Conservation (phyloP, 306 rosid genomes). For the Spatholobus suberectus region DNA sequence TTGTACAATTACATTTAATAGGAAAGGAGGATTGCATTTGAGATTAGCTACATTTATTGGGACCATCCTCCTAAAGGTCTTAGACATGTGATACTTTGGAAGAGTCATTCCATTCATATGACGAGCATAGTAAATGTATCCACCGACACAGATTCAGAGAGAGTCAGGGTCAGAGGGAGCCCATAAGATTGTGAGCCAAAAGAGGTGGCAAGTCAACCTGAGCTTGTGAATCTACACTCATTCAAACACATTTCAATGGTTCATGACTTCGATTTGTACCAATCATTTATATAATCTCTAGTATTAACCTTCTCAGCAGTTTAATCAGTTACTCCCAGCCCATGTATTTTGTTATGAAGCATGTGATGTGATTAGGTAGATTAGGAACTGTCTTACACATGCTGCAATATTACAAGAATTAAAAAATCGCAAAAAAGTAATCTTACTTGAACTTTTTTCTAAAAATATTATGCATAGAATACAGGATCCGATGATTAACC, state of each 20-base stretch:
- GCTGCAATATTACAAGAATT: slow-evolving; percentile 14
- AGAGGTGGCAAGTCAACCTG: slow-evolving; percentile 44
- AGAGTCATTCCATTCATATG: slow-evolving; percentile 40
- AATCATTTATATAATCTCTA: slow-evolving; percentile 35
- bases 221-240: slow-evolving; percentile 30
- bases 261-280: slow-evolving; percentile 2
- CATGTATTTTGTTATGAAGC: slow-evolving; percentile 11
- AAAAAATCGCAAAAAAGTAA: slow-evolving; percentile 11
- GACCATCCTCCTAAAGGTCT: slow-evolving; percentile 20
- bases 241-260: slow-evolving; percentile 43
- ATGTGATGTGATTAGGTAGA: slow-evolving; percentile 61
- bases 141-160: slow-evolving; percentile 30
- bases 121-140: slow-evolving; percentile 57
- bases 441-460: slow-evolving; percentile 34
- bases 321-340: slow-evolving; percentile 1
- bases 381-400: slow-evolving; percentile 41
- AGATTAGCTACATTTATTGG: slow-evolving; percentile 20
- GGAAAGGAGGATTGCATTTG: slow-evolving; percentile 20
- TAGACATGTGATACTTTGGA: slow-evolving; percentile 28
- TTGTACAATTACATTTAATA: slow-evolving; percentile 3
- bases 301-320: slow-evolving; percentile 51
- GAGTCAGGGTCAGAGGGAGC: slow-evolving; percentile 38
- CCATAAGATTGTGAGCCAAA: slow-evolving; percentile 31
- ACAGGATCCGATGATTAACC: slow-evolving; percentile 53
- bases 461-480: slow-evolving; percentile 22